These are phyloP conservation scores for Cardamine resedifolia DNA, from an alignment of 345 rosid species.

Conservation along the genomic window DNA sequence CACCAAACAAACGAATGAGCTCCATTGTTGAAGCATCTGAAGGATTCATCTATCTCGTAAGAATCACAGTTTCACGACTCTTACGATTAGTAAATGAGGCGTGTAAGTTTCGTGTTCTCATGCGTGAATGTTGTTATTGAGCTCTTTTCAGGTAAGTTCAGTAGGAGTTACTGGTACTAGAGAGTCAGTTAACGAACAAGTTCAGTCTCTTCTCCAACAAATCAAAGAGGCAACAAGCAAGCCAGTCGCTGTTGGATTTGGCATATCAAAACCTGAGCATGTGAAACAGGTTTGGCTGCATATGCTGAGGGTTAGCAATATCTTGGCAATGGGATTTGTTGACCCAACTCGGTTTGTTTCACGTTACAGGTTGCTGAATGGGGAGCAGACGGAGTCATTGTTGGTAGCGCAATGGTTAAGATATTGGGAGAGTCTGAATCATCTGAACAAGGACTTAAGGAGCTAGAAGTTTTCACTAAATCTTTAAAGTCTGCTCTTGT, in stretches of 20 bases:
- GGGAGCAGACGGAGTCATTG: slow-evolving; percentile 93
- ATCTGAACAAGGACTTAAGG: slow-evolving; percentile 67
- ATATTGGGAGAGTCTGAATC: slow-evolving; percentile 66
- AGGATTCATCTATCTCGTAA: slow-evolving; percentile 87
- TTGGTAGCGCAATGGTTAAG: slow-evolving; percentile 87
- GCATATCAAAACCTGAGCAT: slow-evolving; percentile 81
- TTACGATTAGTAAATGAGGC: background rate
- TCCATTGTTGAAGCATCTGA: slow-evolving; percentile 84
- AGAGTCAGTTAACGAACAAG: slow-evolving; percentile 62
- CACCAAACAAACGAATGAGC: slow-evolving; percentile 70
- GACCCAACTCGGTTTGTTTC: background rate
- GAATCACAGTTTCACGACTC: slow-evolving; percentile 16
- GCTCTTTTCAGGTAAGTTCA: slow-evolving; percentile 66
- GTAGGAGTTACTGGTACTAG: slow-evolving; percentile 90
- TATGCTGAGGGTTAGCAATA: background rate
- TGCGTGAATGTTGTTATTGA: background rate
- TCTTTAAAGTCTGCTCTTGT: slow-evolving; percentile 64
- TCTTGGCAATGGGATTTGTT: background rate
- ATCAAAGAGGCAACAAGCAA: slow-evolving; percentile 67
- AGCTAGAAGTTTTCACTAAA: slow-evolving; percentile 58
- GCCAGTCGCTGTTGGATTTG: slow-evolving; percentile 85
- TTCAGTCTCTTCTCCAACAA: slow-evolving; percentile 63
- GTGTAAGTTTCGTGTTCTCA: background rate
- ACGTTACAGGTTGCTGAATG: slow-evolving; percentile 59
- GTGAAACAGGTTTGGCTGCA: slow-evolving; percentile 62